Evolutionary conservation across 148 eudicot genomes (phyloP), one percentile per base, ranked within the genome.

Genomic region (Amaranthus cruentus): DNA sequence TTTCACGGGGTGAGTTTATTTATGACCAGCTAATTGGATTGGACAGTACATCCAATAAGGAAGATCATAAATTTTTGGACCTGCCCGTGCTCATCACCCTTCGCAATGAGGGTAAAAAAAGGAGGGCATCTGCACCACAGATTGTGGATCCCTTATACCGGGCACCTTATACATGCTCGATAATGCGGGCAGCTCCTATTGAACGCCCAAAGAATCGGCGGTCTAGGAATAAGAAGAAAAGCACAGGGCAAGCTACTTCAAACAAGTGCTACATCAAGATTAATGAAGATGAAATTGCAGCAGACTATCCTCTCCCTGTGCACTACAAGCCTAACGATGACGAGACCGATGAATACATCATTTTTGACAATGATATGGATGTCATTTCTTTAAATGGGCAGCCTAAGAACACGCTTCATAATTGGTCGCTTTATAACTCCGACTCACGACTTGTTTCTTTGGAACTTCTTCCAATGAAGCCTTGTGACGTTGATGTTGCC

Each of bases 401-500:
- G 68, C 99, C 99, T 3, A 80, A 87, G 69, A 88, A 87, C 83
- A 91, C 88, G 94, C 94, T 95, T 74, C 99, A 95, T 76, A 87
- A 95, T 71, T 95, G 99, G 96, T 85, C 99, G 49, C 86, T 91
- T n/a, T 95, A 95, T 76, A 90, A 95, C 76, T 90, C 93, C 8
- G 99, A 95, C 76, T 83, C 92, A 14, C 83, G 96, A 61, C 65
- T 95, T 73, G 89, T 95, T 61, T 87, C 97, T 55, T 79, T 95
- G 85, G 99, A 95, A 77, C 94, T 95, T 68, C 90, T 95, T 62
- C 99, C 99, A 60, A 86, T 95, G 97, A 95, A 92, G 86, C 94
- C 94, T 42, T 95, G 99, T 84, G 94, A 95, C 46, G 90, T 95
- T 71, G 97, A 92, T 79, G 97, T 90, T 15, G 85, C 96, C 47